Base-by-base conservation (phyloP, 768 basidiomycete genomes). In the Pleurotus sapidus region DNA sequence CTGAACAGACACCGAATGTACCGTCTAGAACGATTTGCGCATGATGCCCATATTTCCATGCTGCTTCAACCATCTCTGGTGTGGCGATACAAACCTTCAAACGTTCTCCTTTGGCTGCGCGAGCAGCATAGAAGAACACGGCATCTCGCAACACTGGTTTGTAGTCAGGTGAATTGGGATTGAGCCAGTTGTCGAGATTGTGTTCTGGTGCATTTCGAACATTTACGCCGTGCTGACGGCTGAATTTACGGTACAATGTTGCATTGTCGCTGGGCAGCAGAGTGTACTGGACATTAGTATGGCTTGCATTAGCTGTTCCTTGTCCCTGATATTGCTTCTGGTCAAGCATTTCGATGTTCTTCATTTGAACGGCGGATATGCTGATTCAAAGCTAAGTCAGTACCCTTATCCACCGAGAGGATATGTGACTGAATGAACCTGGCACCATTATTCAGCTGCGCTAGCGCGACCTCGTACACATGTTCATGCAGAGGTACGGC, bases 401-500 rank as follows among this genome's bases (percentile, higher is more conserved):
- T 27, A 7, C 27, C 27, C 27, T 27, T 27, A 7, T 27, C 27
- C 8, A 7, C 27, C 27, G 8, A 27, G 27, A 27, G 5, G 27
- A 27, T 27, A 27, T 27, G 8, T 27, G 27, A 27, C 27, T 27
- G 27, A 27, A 27, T 27, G 27, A 27, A 43, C 40, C 40, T 43
- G 18, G 40, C 61, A 5, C 65, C 65, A 37, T 37, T 53, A n/a
- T 47, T 39, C 3, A 68, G 59, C 23, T 66, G 65, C 4, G 58
- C 58, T 27, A 63, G 18, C n/a, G 63, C 58, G 57, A 64, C 50
- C 46, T 66, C 59, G 38, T 65, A 63, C 12, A 75, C 72, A 55
- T 67, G 64, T 7, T 61, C 59, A 61, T 74, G 73, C 8, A 76
- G 56, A 8, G 74, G 73, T 15, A 72, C 54, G 2, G 63, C 9